Conservation (phyloP, 257 asterid species). For the Ilex aquifolium region DNA sequence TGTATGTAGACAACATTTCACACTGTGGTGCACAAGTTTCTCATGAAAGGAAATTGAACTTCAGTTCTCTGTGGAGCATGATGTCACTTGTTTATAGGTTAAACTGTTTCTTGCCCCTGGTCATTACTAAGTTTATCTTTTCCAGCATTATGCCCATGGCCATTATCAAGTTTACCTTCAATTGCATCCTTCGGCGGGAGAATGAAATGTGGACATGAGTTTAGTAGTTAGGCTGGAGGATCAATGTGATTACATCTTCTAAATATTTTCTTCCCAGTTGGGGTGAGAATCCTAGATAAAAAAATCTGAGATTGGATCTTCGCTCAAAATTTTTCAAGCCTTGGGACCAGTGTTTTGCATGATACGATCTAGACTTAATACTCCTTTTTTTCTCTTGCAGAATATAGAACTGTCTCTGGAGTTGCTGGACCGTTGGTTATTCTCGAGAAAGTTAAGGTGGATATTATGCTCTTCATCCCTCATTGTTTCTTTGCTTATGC, state of each 20-base stretch:
- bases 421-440: conserved; percentile 99
- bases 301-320: background rate
- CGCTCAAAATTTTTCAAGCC: background rate
- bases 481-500: background rate
- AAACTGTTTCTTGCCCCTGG: too few species aligned
- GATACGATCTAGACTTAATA: background rate
- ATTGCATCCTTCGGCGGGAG: too few species aligned
- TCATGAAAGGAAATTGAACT: too few species aligned
- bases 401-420: conserved; percentile 97
- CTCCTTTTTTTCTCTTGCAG: conserved; percentile 35
- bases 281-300: too few species aligned
- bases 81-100: too few species aligned
- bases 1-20: too few species aligned
- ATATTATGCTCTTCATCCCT: conserved; percentile 3
- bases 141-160: too few species aligned
- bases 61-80: too few species aligned
- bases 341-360: too few species aligned
- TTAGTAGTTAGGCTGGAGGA: background rate
- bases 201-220: background rate
- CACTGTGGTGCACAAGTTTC: too few species aligned
- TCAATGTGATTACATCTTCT: background rate
- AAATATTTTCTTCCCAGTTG: background rate
- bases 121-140: too few species aligned
- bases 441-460: conserved; percentile 96
- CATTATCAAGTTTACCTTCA: too few species aligned